A percentile compares a stretch with the other conserved stretches of the same genome.
phyloP scores from a whole-genome alignment of 768 basidiomycete species.

The Trametes elegans region DNA sequence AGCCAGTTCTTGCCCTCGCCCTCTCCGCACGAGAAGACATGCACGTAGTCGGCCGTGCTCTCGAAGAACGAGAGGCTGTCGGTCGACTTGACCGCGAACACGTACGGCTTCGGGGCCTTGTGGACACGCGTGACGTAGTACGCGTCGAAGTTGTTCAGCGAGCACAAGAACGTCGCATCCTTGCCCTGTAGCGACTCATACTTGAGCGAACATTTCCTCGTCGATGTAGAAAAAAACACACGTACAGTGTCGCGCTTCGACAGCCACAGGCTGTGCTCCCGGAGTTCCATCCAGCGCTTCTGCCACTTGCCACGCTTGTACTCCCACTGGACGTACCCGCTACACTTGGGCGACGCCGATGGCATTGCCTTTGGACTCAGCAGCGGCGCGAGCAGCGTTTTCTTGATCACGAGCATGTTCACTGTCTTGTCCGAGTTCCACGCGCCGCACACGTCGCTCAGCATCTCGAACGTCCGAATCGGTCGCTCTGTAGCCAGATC shows the following conservation, averaged over 20 bases:
- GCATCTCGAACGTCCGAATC: conserved; percentile 81
- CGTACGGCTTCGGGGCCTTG: conserved; percentile 81
- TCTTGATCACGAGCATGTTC: conserved; percentile 78
- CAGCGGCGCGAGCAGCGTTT: conserved; percentile 59
- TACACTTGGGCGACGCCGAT: conserved; percentile 38
- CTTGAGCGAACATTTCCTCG: neutral
- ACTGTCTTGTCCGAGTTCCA: conserved; percentile 86
- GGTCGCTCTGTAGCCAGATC: conserved; percentile 67
- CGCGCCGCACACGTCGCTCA: conserved; percentile 74
- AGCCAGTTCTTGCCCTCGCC: conserved; percentile 77
- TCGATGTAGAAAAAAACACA: conserved; percentile 17
- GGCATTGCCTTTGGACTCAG: conserved; percentile 56
- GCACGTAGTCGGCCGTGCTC: conserved; percentile 82
- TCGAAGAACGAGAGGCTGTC: conserved; percentile 87
- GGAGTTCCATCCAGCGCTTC: conserved; percentile 85
- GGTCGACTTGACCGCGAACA: conserved; percentile 86
- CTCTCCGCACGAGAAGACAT: conserved; percentile 77
- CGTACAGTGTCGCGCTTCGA: conserved; percentile 87
- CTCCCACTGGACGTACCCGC: conserved; percentile 85
- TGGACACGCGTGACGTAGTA: conserved; percentile 75
- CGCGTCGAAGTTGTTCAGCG: conserved; percentile 85
- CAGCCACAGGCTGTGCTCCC: conserved; percentile 83
- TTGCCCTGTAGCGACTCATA: conserved; percentile 55
- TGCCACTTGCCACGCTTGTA: conserved; percentile 93
- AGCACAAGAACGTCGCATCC: conserved; percentile 80